Percentiles rank a stretch among this genome's conserved stretches.
These are phyloP conservation scores for Phyllosticta paracitricarpa DNA, from an alignment of 2,329 filamentous ascomycete genomes.

Conservation along the genomic window DNA sequence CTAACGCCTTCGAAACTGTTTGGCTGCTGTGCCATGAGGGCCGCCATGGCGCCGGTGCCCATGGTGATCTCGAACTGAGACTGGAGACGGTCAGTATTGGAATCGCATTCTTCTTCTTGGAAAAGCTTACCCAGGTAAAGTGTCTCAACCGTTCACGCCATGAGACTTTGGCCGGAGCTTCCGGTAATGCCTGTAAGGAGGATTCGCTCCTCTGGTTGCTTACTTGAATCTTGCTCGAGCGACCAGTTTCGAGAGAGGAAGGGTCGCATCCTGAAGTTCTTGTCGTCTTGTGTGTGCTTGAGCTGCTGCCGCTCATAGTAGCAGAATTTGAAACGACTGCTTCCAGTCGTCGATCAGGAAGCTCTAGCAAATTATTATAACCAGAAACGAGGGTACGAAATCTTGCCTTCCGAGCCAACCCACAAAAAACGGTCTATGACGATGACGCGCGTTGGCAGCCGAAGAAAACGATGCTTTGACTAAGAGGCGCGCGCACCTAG, in stretches of 20 bases:
- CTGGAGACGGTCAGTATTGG: conserved; percentile 18
- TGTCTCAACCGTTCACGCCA: conserved; percentile 10
- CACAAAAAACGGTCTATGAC: neutral
- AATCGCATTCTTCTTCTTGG: neutral
- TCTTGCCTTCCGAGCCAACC: neutral
- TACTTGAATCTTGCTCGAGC: neutral
- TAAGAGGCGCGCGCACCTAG: neutral
- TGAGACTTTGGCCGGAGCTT: neutral
- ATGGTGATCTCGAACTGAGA: conserved; percentile 67
- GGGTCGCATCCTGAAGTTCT: neutral
- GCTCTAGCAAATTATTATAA: neutral
- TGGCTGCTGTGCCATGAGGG: conserved; percentile 54
- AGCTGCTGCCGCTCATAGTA: neutral
- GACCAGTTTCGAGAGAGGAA: neutral
- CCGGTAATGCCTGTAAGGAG: neutral
- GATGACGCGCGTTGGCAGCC: neutral
- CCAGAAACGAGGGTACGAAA: neutral
- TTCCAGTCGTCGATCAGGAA: neutral
- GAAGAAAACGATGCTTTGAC: neutral
- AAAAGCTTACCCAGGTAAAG: conserved; percentile 26
- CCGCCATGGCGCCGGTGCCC: conserved; percentile 61
- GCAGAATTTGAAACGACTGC: neutral
- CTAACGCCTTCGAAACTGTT: conserved; percentile 51
- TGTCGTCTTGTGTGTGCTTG: neutral
- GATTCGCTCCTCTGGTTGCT: neutral